Evolutionary conservation across 345 rosid genomes (phyloP).

Genomic region (Corymbia maculata): DNA sequence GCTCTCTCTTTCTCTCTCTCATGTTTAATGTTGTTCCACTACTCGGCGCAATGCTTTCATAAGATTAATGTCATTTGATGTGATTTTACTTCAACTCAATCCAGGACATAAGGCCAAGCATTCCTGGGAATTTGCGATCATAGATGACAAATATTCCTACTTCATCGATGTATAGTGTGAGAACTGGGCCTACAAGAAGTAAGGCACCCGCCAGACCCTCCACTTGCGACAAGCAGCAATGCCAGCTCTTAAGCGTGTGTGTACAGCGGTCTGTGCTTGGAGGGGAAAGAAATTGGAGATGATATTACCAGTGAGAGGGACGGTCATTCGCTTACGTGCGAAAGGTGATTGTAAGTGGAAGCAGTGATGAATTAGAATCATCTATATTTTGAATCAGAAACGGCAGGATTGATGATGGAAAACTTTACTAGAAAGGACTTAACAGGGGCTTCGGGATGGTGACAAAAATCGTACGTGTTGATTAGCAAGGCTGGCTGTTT

Average conservation of each 20-base stretch:
- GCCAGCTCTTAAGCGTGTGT: slow-evolving; percentile 93
- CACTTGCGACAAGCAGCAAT: slow-evolving; percentile 87
- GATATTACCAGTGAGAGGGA: slow-evolving; percentile 57
- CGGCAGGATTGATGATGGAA: too few species aligned
- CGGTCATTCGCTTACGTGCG: slow-evolving; percentile 52
- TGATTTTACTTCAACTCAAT: background rate
- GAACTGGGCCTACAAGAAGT: slow-evolving; percentile 66
- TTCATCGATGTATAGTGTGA: slow-evolving; percentile 92
- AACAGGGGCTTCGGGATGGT: too few species aligned
- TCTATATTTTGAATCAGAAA: too few species aligned
- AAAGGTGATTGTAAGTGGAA: slow-evolving; percentile 34
- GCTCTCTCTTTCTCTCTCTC: background rate
- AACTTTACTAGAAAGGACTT: too few species aligned
- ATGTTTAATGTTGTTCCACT: background rate
- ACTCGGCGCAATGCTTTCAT: background rate
- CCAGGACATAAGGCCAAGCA: slow-evolving; percentile 86
- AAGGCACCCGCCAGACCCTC: slow-evolving; percentile 70
- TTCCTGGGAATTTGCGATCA: slow-evolving; percentile 79
- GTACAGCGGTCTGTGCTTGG: slow-evolving; percentile 54
- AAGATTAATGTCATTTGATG: background rate
- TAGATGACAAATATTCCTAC: slow-evolving; percentile 85
- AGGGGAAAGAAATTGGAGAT: slow-evolving; percentile 28
- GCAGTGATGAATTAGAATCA: background rate
- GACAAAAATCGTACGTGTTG: too few species aligned
- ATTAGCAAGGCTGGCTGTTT: too few species aligned